A percentile compares a stretch with the other conserved stretches of the same genome.
Conservation (phyloP, 2,329 filamentous ascomycete species). For the Akanthomyces lecanii region DNA sequence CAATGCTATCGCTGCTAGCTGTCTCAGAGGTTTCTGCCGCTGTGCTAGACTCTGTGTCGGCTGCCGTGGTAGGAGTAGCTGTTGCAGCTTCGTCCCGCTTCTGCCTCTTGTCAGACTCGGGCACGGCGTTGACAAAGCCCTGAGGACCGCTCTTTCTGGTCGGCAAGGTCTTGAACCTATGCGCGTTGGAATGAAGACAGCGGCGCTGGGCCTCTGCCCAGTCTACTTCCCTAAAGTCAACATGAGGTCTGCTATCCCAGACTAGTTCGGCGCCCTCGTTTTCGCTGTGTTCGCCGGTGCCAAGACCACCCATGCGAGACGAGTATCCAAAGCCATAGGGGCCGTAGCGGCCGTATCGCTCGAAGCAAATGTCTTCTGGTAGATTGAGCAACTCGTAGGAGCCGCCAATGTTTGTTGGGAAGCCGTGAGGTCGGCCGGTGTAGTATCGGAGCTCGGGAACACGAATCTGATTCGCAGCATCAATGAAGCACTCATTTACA, state of each 20-base stretch:
- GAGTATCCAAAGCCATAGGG: slow-evolving; percentile 91
- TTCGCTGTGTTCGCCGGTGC: slow-evolving; percentile 81
- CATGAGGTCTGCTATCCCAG: slow-evolving; percentile 65
- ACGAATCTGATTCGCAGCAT: slow-evolving; percentile 58
- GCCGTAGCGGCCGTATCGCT: slow-evolving; percentile 80
- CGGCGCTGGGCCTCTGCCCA: slow-evolving; percentile 76
- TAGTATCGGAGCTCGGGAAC: slow-evolving; percentile 71
- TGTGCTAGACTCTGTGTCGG: slow-evolving; percentile 19
- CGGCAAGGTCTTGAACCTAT: slow-evolving; percentile 58
- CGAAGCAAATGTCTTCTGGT: slow-evolving; percentile 85
- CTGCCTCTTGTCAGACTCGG: slow-evolving; percentile 14
- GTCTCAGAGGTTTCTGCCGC: not conserved
- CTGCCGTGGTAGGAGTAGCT: slow-evolving; percentile 19
- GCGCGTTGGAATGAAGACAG: slow-evolving; percentile 67
- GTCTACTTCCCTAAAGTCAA: slow-evolving; percentile 72
- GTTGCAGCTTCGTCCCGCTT: slow-evolving; percentile 13
- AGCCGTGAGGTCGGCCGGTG: slow-evolving; percentile 73
- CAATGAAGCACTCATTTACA: slow-evolving; percentile 76
- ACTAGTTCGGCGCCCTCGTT: slow-evolving; percentile 74
- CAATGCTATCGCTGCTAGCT: slow-evolving; percentile 21
- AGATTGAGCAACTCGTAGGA: slow-evolving; percentile 78
- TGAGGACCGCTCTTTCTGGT: slow-evolving; percentile 37
- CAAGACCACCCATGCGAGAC: slow-evolving; percentile 69
- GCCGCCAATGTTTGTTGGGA: slow-evolving; percentile 81
- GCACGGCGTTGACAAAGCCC: slow-evolving; percentile 49